These are phyloP conservation scores for Trichoderma cornu-damae DNA, from an alignment of 2,329 filamentous ascomycete genomes.

Conservation along the genomic window DNA sequence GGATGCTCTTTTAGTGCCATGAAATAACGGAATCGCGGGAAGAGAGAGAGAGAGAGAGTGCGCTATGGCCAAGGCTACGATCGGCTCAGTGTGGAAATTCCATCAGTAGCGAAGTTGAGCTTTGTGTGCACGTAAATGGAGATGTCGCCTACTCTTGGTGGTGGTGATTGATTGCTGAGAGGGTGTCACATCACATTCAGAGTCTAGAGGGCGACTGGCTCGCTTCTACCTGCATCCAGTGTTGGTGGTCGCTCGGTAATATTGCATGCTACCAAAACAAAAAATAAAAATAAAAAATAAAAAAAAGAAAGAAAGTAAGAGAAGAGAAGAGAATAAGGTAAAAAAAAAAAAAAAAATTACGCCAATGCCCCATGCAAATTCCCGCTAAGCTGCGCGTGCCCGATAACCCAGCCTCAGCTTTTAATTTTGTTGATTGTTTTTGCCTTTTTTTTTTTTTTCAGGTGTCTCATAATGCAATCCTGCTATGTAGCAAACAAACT, in stretches of 20 bases:
- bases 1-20: not conserved
- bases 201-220: not conserved
- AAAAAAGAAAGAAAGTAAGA: too few relatives aligned
- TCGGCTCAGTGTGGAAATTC: not conserved
- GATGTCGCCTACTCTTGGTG: not conserved
- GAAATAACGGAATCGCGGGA: not conserved
- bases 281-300: too few relatives aligned
- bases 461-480: too few relatives aligned
- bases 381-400: not conserved
- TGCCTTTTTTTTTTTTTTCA: too few relatives aligned
- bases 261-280: not conserved
- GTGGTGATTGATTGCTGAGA: not conserved
- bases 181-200: not conserved
- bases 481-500: not conserved
- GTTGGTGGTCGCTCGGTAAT: not conserved
- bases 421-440: not conserved
- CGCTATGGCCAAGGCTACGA: conserved; percentile 8
- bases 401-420: not conserved
- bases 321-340: too few relatives aligned
- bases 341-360: too few relatives aligned
- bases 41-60: not conserved
- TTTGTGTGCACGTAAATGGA: not conserved
- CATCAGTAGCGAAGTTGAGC: too few relatives aligned
- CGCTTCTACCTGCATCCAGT: not conserved
- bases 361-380: not conserved